phyloP scores from a whole-genome alignment of 108 stramenopile genomes.

The Skeletonema costatum region DNA sequence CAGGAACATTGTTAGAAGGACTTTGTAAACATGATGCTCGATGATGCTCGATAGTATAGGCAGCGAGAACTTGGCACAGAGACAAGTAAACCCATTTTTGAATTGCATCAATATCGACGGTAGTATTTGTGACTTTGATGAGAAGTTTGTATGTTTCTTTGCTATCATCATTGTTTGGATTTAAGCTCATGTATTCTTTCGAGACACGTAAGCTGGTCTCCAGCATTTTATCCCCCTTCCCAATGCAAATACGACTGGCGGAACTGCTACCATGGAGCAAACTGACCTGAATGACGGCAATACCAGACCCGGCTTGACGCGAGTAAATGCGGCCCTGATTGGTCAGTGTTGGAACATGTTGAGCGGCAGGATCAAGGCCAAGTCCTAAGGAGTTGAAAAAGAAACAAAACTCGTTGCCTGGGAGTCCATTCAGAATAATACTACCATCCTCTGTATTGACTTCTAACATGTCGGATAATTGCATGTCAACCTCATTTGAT shows the following conservation, averaged over 20 bases:
- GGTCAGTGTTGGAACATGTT: conserved; percentile 68
- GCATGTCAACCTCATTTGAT: conserved; percentile 9
- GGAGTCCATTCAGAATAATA: conserved; percentile 19
- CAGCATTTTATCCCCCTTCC: background rate
- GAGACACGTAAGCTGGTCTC: conserved; percentile 1
- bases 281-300: conserved; percentile 64
- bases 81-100: conserved; percentile 64
- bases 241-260: conserved; percentile 11
- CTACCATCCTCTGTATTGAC: conserved; percentile 4
- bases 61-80: conserved; percentile 68
- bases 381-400: conserved; percentile 44
- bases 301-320: conserved; percentile 60
- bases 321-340: conserved; percentile 65
- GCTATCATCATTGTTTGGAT: background rate
- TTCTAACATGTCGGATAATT: conserved; percentile 4
- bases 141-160: conserved; percentile 29
- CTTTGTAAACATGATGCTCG: conserved; percentile 31
- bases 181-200: conserved; percentile 17
- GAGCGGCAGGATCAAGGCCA: conserved; percentile 61
- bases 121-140: conserved; percentile 66
- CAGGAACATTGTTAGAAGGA: background rate
- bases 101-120: conserved; percentile 58
- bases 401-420: conserved; percentile 31
- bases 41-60: conserved; percentile 67
- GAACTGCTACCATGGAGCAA: conserved; percentile 39